Conservation (phyloP, 176 grass and related monocot species). For the Elymus sibiricus region DNA sequence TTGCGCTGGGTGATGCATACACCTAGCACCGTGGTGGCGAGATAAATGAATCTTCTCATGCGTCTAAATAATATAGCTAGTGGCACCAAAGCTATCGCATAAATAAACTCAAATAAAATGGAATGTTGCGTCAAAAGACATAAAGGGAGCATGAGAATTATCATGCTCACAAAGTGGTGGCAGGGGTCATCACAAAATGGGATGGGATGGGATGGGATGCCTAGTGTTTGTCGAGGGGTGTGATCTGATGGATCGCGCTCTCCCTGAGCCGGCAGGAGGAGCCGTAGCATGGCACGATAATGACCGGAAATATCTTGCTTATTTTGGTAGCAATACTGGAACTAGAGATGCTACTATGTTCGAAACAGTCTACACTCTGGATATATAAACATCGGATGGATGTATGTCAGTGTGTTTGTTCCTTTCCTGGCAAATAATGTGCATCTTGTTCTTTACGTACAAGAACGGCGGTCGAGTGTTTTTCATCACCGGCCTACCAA, state of each 20-base stretch:
- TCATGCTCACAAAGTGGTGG: not conserved
- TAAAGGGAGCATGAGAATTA: not conserved
- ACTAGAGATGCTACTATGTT: not conserved
- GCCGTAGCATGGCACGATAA: no score
- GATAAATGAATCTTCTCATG: no score
- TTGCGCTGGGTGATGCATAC: no score
- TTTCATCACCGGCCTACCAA: not conserved
- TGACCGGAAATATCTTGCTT: not conserved
- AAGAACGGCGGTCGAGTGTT: not conserved
- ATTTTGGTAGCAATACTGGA: not conserved
- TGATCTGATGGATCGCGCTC: not conserved
- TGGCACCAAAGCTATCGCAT: no score
- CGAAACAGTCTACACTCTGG: no score
- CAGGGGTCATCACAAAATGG: not conserved
- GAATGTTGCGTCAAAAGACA: not conserved
- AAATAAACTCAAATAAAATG: not conserved
- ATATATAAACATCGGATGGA: not conserved
- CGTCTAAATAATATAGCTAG: no score
- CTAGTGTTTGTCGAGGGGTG: not conserved
- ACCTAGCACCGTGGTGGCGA: no score
- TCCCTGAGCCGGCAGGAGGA: not conserved
- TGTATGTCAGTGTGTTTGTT: not conserved
- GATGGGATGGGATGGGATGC: not conserved
- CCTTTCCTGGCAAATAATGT: not conserved
- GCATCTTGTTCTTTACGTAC: not conserved